Conservation (phyloP, 208 protist species). For the Crithidia fasciculata region DNA sequence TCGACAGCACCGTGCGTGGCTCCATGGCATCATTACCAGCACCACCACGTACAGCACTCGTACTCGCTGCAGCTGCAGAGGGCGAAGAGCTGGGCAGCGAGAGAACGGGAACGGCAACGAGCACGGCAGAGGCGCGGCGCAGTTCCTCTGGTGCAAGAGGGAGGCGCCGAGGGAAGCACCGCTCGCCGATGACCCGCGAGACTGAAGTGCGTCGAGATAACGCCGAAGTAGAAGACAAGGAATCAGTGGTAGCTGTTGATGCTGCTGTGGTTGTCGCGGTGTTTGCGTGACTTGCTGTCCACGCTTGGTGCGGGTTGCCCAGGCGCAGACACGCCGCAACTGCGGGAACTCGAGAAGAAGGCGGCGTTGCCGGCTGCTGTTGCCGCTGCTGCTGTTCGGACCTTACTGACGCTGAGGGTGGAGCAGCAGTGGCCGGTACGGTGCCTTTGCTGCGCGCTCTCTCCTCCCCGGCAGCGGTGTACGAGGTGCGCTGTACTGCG, state of each 20-base stretch:
- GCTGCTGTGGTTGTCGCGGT: not conserved
- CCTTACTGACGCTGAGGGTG: not conserved
- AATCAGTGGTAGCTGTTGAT: too few species aligned
- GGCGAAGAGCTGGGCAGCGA: conserved; percentile 5
- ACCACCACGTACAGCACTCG: not conserved
- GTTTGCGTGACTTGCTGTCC: not conserved
- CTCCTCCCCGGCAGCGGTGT: not conserved
- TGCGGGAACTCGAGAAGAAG: not conserved
- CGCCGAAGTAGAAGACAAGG: not conserved
- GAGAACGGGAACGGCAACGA: conserved; percentile 27
- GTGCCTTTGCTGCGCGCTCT: not conserved
- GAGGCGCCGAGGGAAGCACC: conserved; percentile 26
- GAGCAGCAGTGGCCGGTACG: not conserved
- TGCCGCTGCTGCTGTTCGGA: not conserved
- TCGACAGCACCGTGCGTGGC: conserved; percentile 3
- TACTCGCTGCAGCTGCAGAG: conserved; percentile 1
- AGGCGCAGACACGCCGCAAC: conserved; percentile 30
- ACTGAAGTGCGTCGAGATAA: not conserved
- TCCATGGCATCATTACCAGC: not conserved
- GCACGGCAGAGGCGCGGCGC: conserved; percentile 16
- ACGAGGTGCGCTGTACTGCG: not conserved
- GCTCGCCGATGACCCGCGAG: not conserved
- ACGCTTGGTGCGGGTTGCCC: conserved; percentile 13
- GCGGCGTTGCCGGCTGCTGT: not conserved
- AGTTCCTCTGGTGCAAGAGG: conserved; percentile 11